Percentiles rank a stretch among this genome's conserved stretches.
Conservation (phyloP, 1,139 yeast genomes). For the Taphrina betulina region DNA sequence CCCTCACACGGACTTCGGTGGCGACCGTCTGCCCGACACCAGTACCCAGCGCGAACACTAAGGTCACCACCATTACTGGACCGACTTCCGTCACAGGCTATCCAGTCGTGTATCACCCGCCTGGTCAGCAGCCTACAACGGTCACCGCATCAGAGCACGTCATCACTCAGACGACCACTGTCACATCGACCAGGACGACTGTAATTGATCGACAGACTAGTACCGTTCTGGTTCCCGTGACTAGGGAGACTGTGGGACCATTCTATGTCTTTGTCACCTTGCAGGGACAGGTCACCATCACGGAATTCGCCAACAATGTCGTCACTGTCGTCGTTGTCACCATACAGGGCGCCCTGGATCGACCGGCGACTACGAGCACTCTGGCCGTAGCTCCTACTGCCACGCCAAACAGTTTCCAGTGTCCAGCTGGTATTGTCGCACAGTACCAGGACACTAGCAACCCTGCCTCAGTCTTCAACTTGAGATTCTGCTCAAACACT, state of each 20-base stretch:
- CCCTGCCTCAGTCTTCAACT: constrained; percentile 8
- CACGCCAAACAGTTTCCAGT: constrained; percentile 28
- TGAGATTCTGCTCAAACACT: constrained; percentile 31
- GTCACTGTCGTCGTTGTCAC: constrained; percentile 18
- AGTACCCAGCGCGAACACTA: not conserved
- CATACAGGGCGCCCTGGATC: constrained; percentile 3
- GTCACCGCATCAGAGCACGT: constrained; percentile 18
- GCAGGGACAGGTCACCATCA: constrained; percentile 10
- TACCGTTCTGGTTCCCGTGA: constrained; percentile 7
- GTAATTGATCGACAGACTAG: constrained; percentile 10
- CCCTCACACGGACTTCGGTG: not conserved
- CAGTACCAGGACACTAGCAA: constrained; percentile 29
- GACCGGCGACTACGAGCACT: constrained; percentile 8
- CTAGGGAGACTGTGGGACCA: constrained; percentile 19
- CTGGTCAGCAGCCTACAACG: constrained; percentile 5
- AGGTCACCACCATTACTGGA: constrained; percentile 6
- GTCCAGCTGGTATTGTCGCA: constrained; percentile 29
- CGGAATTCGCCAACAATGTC: constrained; percentile 15
- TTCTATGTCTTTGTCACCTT: constrained; percentile 21
- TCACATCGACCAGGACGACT: constrained; percentile 7
- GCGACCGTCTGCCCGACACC: constrained; percentile 20
- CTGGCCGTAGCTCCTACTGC: constrained; percentile 20
- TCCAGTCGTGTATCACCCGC: constrained; percentile 19
- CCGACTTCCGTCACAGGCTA: constrained; percentile 20
- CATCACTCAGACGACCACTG: constrained; percentile 5